A percentile compares a stretch with the other conserved stretches of the same genome.
phyloP scores from a whole-genome alignment of 176 grass and related monocot genomes.

The Triticum dicoccoides region DNA sequence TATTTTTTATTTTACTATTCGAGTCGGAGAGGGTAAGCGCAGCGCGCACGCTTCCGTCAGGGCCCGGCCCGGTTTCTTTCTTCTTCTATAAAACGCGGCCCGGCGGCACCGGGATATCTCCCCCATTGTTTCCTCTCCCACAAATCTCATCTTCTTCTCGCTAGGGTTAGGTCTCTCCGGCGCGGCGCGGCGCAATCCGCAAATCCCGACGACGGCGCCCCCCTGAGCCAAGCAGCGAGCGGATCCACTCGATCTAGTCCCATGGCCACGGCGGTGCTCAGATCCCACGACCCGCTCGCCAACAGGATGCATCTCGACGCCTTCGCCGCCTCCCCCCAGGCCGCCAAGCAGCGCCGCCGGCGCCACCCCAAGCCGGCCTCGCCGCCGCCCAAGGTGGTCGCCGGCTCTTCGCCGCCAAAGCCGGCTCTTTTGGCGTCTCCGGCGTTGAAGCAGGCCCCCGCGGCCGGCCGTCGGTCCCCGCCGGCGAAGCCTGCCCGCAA shows the following conservation, averaged over 20 bases:
- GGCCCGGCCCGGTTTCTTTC: background rate
- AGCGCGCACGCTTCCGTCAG: conserved; percentile 4
- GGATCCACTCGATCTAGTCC: background rate
- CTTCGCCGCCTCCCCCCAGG: conserved; percentile 27
- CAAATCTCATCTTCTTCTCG: background rate
- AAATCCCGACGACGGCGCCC: no score
- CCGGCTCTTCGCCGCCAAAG: background rate
- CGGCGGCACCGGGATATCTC: background rate
- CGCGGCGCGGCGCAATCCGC: background rate
- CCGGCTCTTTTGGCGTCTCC: background rate
- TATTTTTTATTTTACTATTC: no score
- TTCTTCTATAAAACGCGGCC: conserved; percentile 18
- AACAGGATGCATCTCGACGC: conserved; percentile 42
- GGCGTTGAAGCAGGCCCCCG: background rate
- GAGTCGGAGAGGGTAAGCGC: background rate
- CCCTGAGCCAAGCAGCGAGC: no score
- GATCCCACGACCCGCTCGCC: conserved; percentile 40
- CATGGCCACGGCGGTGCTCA: conserved; percentile 55
- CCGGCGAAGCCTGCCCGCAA: conserved; percentile 8
- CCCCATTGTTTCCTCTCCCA: background rate
- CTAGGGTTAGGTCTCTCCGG: conserved; percentile 19
- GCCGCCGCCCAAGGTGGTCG: background rate
- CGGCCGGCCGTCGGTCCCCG: background rate
- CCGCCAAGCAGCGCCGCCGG: conserved; percentile 14
- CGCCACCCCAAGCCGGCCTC: conserved; percentile 10